Percentiles rank a stretch among this genome's conserved stretches.
Conservation (phyloP, 768 basidiomycete genomes). For the Mycena rebaudengoi region DNA sequence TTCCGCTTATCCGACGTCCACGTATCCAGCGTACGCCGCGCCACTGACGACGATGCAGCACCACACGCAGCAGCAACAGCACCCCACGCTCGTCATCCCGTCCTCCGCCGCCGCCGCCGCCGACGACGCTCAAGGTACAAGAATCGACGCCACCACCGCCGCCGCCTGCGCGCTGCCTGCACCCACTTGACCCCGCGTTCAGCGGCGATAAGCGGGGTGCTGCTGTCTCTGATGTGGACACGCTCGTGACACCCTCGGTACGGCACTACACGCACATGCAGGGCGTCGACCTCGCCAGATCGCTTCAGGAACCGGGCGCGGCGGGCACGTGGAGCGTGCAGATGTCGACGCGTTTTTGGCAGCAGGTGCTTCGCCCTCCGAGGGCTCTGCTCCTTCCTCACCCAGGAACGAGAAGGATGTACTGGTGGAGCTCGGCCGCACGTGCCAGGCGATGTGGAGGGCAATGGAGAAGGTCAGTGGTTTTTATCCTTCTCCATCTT, state of each 20-base stretch:
- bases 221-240: constrained; percentile 17
- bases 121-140: not conserved
- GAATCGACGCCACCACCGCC: not conserved
- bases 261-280: constrained; percentile 77
- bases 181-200: constrained; percentile 49
- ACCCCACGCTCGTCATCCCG: no score
- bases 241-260: constrained; percentile 80
- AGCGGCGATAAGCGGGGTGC: constrained; percentile 22
- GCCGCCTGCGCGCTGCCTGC: constrained; percentile 21
- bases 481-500: no score
- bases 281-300: constrained; percentile 67
- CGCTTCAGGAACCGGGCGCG: constrained; percentile 75
- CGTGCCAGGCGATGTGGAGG: constrained; percentile 88
- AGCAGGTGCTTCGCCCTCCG: constrained; percentile 10
- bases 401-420: constrained; percentile 49
- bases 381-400: constrained; percentile 12
- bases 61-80: no score
- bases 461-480: constrained; percentile 84
- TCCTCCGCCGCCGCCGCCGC: not conserved
- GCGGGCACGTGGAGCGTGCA: constrained; percentile 75
- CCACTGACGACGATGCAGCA: no score
- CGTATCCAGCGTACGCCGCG: no score
- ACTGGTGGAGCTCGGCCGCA: constrained; percentile 77
- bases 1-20: no score
- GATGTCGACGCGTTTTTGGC: constrained; percentile 75